Evolutionary conservation across 306 rosid genomes (phyloP), one percentile per base, ranked within the genome.

Genomic region (Arachis hypogaea): DNA sequence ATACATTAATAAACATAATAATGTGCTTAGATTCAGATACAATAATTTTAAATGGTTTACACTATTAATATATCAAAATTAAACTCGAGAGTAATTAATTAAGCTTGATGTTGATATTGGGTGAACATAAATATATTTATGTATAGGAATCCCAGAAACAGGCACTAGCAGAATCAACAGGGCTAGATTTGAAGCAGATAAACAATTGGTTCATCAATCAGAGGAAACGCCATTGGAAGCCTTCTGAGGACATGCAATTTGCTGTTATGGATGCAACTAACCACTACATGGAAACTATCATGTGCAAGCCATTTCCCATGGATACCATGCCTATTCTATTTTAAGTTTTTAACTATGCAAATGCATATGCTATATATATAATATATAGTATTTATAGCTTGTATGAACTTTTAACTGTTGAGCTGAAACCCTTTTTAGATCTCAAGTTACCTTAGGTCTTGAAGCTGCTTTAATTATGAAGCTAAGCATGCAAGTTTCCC

Each of bases 171-270:
- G 93, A 94, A 69, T 84, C 99, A 0, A 94, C 99, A 0, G 96
- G 99, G 1, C 74, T 94, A 71, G 96, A 94, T 85, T 88, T 90
- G 89, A 94, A 94, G 88, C 99, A 94, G 75, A 94, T 94, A 52
- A 94, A 94, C 86, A 94, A 94, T 59, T 94, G 99, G 99, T 94
- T 94, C 75, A 94, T 94, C 10, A 94, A 94, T 67, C 96, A 92
- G 72, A 89, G 99, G 77, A 94, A 94, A 66, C 80, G 99, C 4
- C 99, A 94, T 71, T 92, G 97, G 99, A 90, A 94, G 76, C 99
- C 99, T 29, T 88, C 96, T 2, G 99, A 94, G 75, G 99, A 94
- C 38, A 94, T 94, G 99, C 96, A 94, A 79, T 92, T 89, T 72
- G 94, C 93, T 66, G 96, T 94, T 78, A 87, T 94, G 95, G 99